Base-by-base conservation (phyloP, 768 basidiomycete species). In the Leccinum subgranulosum region DNA sequence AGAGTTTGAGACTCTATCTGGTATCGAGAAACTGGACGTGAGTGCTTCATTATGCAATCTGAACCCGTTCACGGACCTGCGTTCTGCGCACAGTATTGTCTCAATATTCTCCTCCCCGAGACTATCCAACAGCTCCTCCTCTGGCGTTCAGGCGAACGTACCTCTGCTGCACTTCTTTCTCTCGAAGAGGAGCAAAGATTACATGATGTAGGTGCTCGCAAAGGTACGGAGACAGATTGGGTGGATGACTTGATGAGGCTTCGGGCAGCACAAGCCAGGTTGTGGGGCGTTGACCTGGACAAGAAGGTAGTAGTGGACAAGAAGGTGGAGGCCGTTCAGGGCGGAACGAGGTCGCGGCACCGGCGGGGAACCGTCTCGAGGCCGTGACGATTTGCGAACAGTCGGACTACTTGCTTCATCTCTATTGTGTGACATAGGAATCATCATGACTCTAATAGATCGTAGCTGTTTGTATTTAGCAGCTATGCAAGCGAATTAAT, bases 71-170 rank as follows among this genome's bases (percentile, higher is more conserved):
- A 31, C 59, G 55, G 45, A 65, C 41, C 5, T 19, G 51, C 48
- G 51, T 39, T 33, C 21, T 45, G 3, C 10, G 23, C 14, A 29
- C 60, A 90, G 87, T 92, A 90, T 61, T 89, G 87, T 66, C 71
- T 82, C 36, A 84, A 87, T 57, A 79, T 92, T 29, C 80, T 92
- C 11, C 76, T 90, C 5, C 87, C 84, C 3, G 90, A 90, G 69
- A 79, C 86, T 3, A 76, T 88, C 41, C 75, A 85, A 45, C 90
- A 92, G 64, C 76, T 92, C 9, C 75, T 89, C n/a, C 72, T 90
- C 14, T 91, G 88, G 87, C 82, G 87, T 11, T 74, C 74, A 15
- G 88, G 86, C 1, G 70, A 79, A 34, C 86, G 90, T 27, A 77
- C 69, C 1, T 78, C 80, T 0, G 43, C 76, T 6, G 73, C 75